phyloP scores from a whole-genome alignment of 1,139 yeast genomes.

The Cylindricascospora bacillispora region DNA sequence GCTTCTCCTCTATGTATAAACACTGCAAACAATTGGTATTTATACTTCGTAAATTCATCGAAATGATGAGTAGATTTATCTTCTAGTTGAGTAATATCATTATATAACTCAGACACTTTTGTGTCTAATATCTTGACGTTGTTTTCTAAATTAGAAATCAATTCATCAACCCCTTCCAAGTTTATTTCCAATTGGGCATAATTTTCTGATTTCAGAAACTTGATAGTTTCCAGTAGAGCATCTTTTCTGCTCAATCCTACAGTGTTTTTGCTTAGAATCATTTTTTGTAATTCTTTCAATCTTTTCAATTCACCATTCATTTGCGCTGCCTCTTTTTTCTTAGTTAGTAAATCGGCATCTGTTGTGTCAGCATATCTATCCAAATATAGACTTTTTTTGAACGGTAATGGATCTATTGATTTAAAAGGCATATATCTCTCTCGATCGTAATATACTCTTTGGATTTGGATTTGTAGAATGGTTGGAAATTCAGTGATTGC shows the following conservation, averaged over 20 bases:
- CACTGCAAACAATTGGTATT: slow-evolving; percentile 78
- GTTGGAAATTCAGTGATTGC: slow-evolving; percentile 65
- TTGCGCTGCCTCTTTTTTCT: slow-evolving; percentile 45
- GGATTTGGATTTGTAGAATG: slow-evolving; percentile 81
- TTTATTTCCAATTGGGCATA: slow-evolving; percentile 29
- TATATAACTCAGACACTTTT: slow-evolving; percentile 30
- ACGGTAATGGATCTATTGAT: slow-evolving; percentile 69
- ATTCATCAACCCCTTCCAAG: slow-evolving; percentile 13
- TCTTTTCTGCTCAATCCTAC: slow-evolving; percentile 37
- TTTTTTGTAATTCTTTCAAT: slow-evolving; percentile 33
- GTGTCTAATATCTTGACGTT: slow-evolving; percentile 25
- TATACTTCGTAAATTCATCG: slow-evolving; percentile 44
- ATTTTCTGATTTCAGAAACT: slow-evolving; percentile 36
- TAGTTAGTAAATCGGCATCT: slow-evolving; percentile 38
- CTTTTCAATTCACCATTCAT: slow-evolving; percentile 48
- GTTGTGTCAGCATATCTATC: slow-evolving; percentile 77
- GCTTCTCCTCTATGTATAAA: slow-evolving; percentile 96
- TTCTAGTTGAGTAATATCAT: slow-evolving; percentile 33
- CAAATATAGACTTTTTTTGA: slow-evolving; percentile 63
- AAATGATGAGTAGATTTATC: slow-evolving; percentile 45
- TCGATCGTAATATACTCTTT: slow-evolving; percentile 82
- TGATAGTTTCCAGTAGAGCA: slow-evolving; percentile 41
- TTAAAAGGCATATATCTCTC: slow-evolving; percentile 64
- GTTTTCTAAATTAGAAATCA: slow-evolving; percentile 25
- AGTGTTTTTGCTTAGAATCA: slow-evolving; percentile 33